Evolutionary conservation across 2,329 filamentous ascomycete species (phyloP).

Genomic region (Aspergillus latus): DNA sequence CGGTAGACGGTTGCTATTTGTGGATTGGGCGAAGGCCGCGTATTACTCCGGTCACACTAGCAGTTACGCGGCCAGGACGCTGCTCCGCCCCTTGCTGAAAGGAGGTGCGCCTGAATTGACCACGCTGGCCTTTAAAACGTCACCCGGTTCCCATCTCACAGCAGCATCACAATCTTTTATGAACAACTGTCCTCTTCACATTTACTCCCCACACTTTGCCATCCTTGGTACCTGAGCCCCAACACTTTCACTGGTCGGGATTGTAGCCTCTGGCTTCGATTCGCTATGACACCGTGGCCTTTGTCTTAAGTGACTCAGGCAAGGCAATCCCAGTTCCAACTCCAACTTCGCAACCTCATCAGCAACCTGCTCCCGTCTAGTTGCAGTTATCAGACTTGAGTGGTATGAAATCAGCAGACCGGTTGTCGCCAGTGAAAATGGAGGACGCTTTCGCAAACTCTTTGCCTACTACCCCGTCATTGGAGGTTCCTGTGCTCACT

Average conservation of each 20-base stretch:
- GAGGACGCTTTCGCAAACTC: conserved; percentile 36
- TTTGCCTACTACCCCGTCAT: conserved; percentile 31
- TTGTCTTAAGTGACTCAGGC: conserved; percentile 18
- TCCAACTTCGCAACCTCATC: conserved; percentile 2
- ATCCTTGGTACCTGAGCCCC: conserved; percentile 14
- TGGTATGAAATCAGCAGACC: conserved; percentile 12
- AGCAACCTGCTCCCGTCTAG: not conserved
- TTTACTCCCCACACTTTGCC: conserved; percentile 17
- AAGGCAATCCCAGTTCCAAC: conserved; percentile 8
- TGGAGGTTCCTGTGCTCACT: conserved; percentile 39
- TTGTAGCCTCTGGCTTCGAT: conserved; percentile 27
- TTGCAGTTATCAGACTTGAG: conserved; percentile 1
- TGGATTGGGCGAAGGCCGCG: not conserved
- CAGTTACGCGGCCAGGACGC: conserved; percentile 20
- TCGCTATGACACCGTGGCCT: conserved; percentile 42
- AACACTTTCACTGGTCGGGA: conserved; percentile 21
- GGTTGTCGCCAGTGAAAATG: conserved; percentile 26
- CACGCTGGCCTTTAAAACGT: conserved; percentile 46
- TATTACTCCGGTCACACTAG: conserved; percentile 15
- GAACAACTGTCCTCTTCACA: conserved; percentile 38
- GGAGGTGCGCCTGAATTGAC: conserved; percentile 26
- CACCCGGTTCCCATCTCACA: conserved; percentile 18
- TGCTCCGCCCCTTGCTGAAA: conserved; percentile 22
- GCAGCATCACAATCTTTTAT: conserved; percentile 17
- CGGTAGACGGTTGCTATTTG: not conserved